These are phyloP conservation scores for Termitomyces eurrhizus DNA, from an alignment of 768 basidiomycete genomes.

Conservation along the genomic window DNA sequence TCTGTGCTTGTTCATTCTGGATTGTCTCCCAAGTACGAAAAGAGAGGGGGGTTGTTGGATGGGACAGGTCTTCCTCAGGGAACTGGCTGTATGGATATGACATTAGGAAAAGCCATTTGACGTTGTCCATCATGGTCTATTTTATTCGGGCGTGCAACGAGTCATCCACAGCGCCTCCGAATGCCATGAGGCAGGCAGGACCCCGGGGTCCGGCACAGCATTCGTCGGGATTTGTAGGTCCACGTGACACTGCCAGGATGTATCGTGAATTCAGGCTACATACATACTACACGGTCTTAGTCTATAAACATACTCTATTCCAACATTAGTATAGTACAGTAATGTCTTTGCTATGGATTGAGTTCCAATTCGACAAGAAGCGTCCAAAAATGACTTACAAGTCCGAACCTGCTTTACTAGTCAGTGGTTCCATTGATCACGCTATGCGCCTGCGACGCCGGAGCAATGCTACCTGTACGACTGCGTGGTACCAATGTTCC, in stretches of 20 bases:
- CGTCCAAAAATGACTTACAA: background rate
- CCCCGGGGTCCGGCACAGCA: conserved; percentile 30
- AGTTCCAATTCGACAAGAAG: background rate
- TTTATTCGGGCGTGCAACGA: conserved; percentile 35
- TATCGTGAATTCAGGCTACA: background rate
- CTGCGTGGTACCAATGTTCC: conserved; percentile 51
- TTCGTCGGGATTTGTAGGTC: conserved; percentile 26
- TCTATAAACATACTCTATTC: conserved; percentile 1
- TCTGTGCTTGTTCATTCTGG: conserved; percentile 27
- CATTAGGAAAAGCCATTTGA: conserved; percentile 34
- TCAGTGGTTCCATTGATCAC: conserved; percentile 12
- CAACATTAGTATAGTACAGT: conserved; percentile 13
- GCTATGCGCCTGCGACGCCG: conserved; percentile 22
- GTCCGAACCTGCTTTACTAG: conserved; percentile 2
- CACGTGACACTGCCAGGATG: conserved; percentile 14
- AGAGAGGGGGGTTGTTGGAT: conserved; percentile 42
- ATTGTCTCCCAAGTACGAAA: conserved; percentile 39
- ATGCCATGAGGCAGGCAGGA: conserved; percentile 23
- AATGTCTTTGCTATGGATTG: conserved; percentile 1
- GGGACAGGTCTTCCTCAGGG: conserved; percentile 43
- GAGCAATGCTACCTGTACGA: conserved; percentile 38
- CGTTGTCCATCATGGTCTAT: conserved; percentile 15
- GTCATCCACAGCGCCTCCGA: conserved; percentile 24
- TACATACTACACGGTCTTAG: conserved; percentile 1
- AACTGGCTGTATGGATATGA: conserved; percentile 45